A percentile compares a stretch with the other conserved stretches of the same genome.
phyloP scores from a whole-genome alignment of 129 eudicot genomes.

The Arctium minus region DNA sequence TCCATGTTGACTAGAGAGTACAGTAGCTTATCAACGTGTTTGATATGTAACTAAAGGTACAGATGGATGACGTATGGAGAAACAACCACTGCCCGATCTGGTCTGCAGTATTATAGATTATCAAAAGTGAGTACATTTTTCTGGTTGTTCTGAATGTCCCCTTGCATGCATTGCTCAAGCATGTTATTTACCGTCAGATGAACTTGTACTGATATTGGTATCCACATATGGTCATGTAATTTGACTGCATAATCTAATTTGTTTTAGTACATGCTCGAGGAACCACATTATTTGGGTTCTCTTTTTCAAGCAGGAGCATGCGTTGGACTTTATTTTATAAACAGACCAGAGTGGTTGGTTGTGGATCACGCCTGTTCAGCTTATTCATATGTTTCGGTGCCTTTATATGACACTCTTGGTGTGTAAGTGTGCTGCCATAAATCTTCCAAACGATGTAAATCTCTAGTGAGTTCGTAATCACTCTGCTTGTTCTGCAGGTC shows the following conservation, averaged over 20 bases:
- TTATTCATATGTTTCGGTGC: slow-evolving; percentile 88
- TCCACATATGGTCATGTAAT: background rate
- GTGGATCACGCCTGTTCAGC: slow-evolving; percentile 97
- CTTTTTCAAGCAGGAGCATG: slow-evolving; percentile 57
- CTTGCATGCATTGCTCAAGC: too few relatives aligned
- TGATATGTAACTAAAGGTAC: slow-evolving; percentile 51
- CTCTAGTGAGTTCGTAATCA: background rate
- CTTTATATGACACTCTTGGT: slow-evolving; percentile 98
- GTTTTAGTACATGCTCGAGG: too few relatives aligned
- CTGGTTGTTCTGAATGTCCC: background rate
- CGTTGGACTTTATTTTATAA: slow-evolving; percentile 78
- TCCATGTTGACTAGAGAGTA: background rate
- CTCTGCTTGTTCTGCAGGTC: slow-evolving; percentile 52
- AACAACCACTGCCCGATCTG: slow-evolving; percentile 86
- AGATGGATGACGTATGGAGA: slow-evolving; percentile 99
- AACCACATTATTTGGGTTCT: background rate
- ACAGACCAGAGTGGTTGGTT: slow-evolving; percentile 94
- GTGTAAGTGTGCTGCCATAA: slow-evolving; percentile 42
- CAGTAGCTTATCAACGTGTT: background rate
- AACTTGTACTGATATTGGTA: too few relatives aligned
- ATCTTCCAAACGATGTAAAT: background rate
- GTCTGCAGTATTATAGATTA: slow-evolving; percentile 67
- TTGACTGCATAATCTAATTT: too few relatives aligned
- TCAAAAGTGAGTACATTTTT: slow-evolving; percentile 49
- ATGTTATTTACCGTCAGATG: too few relatives aligned